Base-by-base conservation (phyloP, 306 rosid genomes). In the Hylodesmum podocarpum region DNA sequence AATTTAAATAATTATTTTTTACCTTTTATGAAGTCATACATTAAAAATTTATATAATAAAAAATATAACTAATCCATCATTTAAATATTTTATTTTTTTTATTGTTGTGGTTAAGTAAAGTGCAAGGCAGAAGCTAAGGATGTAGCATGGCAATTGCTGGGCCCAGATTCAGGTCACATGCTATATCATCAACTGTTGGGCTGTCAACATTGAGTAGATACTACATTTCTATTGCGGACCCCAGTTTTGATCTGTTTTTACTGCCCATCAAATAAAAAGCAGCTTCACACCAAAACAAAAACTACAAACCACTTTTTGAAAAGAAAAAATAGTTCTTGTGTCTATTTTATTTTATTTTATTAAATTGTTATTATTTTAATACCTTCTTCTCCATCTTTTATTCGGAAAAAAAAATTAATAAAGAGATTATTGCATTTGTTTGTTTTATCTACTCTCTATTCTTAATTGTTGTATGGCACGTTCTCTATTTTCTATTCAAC, bases 161-260 rank as follows among this genome's bases (percentile, higher is more conserved):
- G 43, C 78, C 72, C 75, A 43, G 31, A 37, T 55, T 70, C 37
- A 28, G 70, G 70, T 77, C 8, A 59, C 39, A 62, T 41, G 53
- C 55, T 3, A 24, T 47, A 24, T 28, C 25, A 34, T 71, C 46
- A 13, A 37, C 61, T 7, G 80, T 67, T 75, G 78, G 73, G 24
- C 73, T 53, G 31, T 78, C 87, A 34, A 8, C 71, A 9, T 22
- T 15, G 0, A 16, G 14, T 16, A 25, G 85, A 16, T 70, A 68
- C 47, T 27, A 51, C 41, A 9, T 39, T 62, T 72, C 79, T 14
- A 19, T 55, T 9, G 40, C 12, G 11, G 65, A 66, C 65, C 82
- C 80, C 50, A 0, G 6, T 65, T 63, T 39, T 18, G 8, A 34
- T 65, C 33, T 69, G 19, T 33, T 59, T 25, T 19, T 21, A 37